Conservation (phyloP, 768 basidiomycete species). For the Flagelloscypha sp. region DNA sequence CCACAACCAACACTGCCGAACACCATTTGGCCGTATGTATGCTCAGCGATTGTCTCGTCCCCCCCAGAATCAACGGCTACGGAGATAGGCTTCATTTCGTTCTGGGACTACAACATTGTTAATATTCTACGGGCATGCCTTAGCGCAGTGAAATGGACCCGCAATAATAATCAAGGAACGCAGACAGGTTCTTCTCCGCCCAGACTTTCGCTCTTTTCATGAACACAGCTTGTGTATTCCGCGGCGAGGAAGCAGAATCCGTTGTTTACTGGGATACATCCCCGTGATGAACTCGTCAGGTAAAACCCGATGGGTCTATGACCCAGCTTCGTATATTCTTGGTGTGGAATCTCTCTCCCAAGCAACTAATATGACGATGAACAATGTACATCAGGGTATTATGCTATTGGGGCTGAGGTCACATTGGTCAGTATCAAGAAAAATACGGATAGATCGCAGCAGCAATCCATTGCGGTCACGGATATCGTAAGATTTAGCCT, state of each 20-base stretch:
- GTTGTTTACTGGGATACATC: conserved; percentile 9
- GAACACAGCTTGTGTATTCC: conserved; percentile 13
- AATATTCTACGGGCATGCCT: conserved; percentile 13
- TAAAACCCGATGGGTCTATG: conserved; percentile 16
- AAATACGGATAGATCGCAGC: no score
- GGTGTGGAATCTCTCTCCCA: conserved; percentile 16
- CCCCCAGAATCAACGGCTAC: no score
- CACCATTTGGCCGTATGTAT: no score
- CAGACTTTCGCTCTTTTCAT: conserved; percentile 16
- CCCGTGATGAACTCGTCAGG: conserved; percentile 12
- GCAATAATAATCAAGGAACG: conserved; percentile 14
- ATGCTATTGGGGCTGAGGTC: no score
- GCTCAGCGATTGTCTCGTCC: no score
- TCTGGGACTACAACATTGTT: conserved; percentile 20
- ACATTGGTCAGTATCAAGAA: no score
- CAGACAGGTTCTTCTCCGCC: conserved; percentile 13
- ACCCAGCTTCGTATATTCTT: conserved; percentile 17
- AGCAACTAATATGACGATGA: no score
- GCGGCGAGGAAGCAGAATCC: conserved; percentile 19
- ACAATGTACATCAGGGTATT: no score
- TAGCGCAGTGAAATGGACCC: conserved; percentile 12
- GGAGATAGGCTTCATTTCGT: conserved; percentile 10
- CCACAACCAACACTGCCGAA: no score
- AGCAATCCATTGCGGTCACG: no score
- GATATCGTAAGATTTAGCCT: no score